Evolutionary conservation across 805 yeast species (phyloP).

Genomic region (Candida xiaguanensis): DNA sequence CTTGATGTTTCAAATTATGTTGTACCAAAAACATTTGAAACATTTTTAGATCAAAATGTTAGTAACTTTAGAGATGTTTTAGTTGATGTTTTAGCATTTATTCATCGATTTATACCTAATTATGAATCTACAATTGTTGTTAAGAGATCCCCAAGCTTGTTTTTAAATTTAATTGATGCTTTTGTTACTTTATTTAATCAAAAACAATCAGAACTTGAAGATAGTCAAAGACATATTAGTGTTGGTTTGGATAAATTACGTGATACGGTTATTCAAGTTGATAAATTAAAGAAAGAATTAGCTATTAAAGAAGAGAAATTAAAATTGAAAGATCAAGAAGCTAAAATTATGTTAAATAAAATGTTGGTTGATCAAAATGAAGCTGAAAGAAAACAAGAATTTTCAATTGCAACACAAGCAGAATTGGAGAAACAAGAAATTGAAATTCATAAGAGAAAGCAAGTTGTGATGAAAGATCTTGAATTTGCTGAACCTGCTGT

Average conservation of each 20-base stretch:
- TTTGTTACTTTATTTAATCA: conserved; percentile 41
- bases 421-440: conserved; percentile 66
- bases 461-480: conserved; percentile 58
- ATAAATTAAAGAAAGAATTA: conserved; percentile 51
- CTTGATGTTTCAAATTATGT: conserved; percentile 45
- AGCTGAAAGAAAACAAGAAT: conserved; percentile 86
- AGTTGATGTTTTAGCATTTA: conserved; percentile 40
- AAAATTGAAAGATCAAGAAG: conserved; percentile 58
- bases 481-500: conserved; percentile 81
- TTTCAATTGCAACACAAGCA: conserved; percentile 70
- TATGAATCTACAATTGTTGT: conserved; percentile 10
- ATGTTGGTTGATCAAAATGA: conserved; percentile 87
- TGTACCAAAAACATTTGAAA: conserved; percentile 24
- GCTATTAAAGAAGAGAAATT: conserved; percentile 51
- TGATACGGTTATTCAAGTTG: conserved; percentile 74
- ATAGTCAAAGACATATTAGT: conserved; percentile 65
- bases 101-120: conserved; percentile 36
- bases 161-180: conserved; percentile 45
- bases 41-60: conserved; percentile 8
- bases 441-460: conserved; percentile 52
- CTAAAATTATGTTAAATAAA: conserved; percentile 63
- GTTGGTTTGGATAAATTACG: conserved; percentile 70
- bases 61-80: conserved; percentile 41
- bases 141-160: conserved; percentile 49
- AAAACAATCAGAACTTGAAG: conserved; percentile 52